Evolutionary conservation across 306 rosid genomes (phyloP), one percentile per base, ranked within the genome.

Genomic region (Inga oerstediana): DNA sequence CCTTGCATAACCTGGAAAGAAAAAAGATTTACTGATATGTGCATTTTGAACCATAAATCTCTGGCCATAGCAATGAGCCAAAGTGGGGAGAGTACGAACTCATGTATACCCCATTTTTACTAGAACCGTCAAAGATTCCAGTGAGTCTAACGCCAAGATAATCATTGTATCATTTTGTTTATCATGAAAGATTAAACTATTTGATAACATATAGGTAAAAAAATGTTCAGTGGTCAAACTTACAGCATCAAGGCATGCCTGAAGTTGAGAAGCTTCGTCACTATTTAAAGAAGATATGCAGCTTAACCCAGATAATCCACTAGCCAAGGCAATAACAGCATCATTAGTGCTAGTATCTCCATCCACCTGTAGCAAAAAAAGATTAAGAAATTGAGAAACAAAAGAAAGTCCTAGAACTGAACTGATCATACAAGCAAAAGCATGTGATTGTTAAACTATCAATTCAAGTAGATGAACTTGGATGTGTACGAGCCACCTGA

Each of bases 321-420:
- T 94, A 45, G 97, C 95, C 88, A 96, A 89, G 58, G 99, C 98
- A 79, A 95, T 89, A 43, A 96, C 97, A 27, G 98, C 92, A 81
- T 95, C 99, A 76, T 96, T 96, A 46, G 99, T 96, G 86, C 99
- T 94, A 19, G 97, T 92, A 85, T 96, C 99, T 81, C 99, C 99
- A 79, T 96, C 99, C 65, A 96, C 99, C 99, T 96, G 85, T 64
- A 75, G 82, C 41, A 81, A 82, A 59, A 59, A 39, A 86, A 59
- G 16, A 72, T 59, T 24, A 59, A 11, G 30, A 24, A 69, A 64
- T 27, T 45, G 22, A 46, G 13, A 41, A 79, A 82, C 81, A 84
- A 70, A 49, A 37, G 54, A 81, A 71, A 16, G 59, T 46, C 74
- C 83, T 56, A 48, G 49, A 82, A 37, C 20, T 44, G 45, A 77